Percentiles rank a stretch among this genome's conserved stretches.
Conservation (phyloP, 768 basidiomycete species). For the Crepidotus variabilis region DNA sequence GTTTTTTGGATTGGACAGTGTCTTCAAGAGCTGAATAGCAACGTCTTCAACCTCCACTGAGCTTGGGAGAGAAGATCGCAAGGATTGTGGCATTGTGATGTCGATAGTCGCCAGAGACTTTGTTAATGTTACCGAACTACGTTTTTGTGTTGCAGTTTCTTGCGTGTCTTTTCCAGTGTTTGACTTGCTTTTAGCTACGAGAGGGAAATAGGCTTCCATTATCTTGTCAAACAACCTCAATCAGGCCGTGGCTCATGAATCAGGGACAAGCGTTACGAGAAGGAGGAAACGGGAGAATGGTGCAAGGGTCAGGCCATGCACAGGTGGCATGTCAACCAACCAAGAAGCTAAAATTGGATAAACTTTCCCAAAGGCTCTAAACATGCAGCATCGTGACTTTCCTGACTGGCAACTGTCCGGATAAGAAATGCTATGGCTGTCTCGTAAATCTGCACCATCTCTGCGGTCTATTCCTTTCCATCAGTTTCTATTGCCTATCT, state of each 20-base stretch:
- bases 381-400: conserved; percentile 12
- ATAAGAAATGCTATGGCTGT: conserved; percentile 21
- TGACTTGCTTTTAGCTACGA: conserved; percentile 9
- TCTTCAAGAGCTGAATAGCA: conserved; percentile 58
- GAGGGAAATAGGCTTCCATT: conserved; percentile 19
- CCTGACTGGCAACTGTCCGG: conserved; percentile 5
- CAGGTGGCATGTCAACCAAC: background rate
- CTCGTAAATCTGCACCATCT: conserved; percentile 20
- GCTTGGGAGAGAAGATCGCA: background rate
- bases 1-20: conserved; percentile 60
- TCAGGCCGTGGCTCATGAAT: no score
- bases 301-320: background rate
- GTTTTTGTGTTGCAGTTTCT: no score
- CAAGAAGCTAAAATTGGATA: background rate
- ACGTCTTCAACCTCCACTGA: conserved; percentile 28
- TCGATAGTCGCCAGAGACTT: no score
- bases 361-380: conserved; percentile 4
- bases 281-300: background rate
- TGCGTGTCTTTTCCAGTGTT: background rate
- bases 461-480: conserved; percentile 19
- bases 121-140: no score
- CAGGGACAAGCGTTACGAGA: background rate
- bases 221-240: no score
- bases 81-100: background rate
- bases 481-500: background rate